A percentile compares a stretch with the other conserved stretches of the same genome.
These are phyloP conservation scores for Pulveroboletus sp. DNA, from an alignment of 768 basidiomycete species.

Conservation along the genomic window DNA sequence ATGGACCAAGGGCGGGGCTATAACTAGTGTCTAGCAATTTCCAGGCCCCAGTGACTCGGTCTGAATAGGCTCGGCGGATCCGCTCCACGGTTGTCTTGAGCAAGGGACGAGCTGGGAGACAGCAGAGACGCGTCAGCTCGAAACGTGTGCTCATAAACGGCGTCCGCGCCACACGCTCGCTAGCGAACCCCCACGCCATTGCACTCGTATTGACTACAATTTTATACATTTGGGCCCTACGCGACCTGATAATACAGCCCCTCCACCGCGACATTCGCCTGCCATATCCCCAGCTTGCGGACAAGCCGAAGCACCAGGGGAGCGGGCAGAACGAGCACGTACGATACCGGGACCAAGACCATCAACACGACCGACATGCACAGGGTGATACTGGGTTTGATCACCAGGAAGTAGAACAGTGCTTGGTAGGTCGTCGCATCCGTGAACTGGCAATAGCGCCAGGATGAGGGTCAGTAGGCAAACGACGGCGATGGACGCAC, in stretches of 20 bases:
- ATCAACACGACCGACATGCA: conserved; percentile 54
- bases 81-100: conserved; percentile 3
- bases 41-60: conserved; percentile 3
- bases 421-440: conserved; percentile 81
- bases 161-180: conserved; percentile 28
- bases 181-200: conserved; percentile 11
- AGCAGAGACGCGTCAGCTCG: conserved; percentile 37
- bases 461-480: conserved; percentile 4
- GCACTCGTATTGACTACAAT: background rate
- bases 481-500: conserved; percentile 34
- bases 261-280: conserved; percentile 78
- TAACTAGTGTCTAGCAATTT: background rate
- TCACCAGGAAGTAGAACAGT: conserved; percentile 82
- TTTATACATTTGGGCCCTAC: conserved; percentile 2
- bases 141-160: conserved; percentile 24
- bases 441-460: conserved; percentile 50
- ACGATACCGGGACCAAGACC: conserved; percentile 50
- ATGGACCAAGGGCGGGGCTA: background rate
- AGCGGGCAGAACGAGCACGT: conserved; percentile 60
- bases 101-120: conserved; percentile 6
- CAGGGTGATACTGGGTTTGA: conserved; percentile 78
- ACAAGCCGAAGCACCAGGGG: conserved; percentile 64
- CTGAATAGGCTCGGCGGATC: background rate
- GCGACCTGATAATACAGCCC: conserved; percentile 47
- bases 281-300: conserved; percentile 70